Evolutionary conservation across 73 alveolate species (phyloP).

Genomic region (Breviolum minutum): DNA sequence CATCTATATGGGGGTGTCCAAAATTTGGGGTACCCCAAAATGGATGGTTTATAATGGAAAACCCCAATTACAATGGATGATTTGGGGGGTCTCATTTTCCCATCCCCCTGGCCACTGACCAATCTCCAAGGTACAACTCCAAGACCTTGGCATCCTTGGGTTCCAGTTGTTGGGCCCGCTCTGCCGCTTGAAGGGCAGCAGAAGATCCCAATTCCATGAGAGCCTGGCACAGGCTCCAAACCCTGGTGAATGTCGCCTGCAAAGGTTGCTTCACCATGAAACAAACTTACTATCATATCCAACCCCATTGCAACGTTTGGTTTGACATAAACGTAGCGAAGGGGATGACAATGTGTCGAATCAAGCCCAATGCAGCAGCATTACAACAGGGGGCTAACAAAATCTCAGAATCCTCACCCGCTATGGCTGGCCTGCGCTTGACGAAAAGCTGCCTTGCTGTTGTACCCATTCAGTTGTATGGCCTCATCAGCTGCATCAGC

Average conservation of each 20-base stretch:
- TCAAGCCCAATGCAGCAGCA: no score
- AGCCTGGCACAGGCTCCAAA: not conserved
- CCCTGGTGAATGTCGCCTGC: no score
- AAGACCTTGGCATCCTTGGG: slow-evolving; percentile 35
- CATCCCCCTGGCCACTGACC: no score
- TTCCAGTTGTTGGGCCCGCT: slow-evolving; percentile 21
- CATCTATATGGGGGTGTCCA: no score
- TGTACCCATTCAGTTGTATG: not conserved
- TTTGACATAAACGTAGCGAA: not conserved
- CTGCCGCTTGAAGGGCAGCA: slow-evolving; percentile 1
- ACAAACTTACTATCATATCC: not conserved
- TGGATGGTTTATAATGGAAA: no score
- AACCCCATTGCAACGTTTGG: not conserved
- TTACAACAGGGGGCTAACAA: no score
- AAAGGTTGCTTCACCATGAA: not conserved
- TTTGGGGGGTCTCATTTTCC: no score
- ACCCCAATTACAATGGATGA: no score
- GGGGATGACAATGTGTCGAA: no score
- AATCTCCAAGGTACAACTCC: not conserved
- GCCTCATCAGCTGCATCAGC: slow-evolving; percentile 40
- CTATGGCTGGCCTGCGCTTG: slow-evolving; percentile 29
- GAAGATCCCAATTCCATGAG: slow-evolving; percentile 33
- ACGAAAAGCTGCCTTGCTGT: slow-evolving; percentile 61
- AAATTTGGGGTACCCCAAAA: no score
- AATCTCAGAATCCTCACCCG: not conserved